Conservation (phyloP, 768 basidiomycete genomes). For the Lactifluus piperatus region DNA sequence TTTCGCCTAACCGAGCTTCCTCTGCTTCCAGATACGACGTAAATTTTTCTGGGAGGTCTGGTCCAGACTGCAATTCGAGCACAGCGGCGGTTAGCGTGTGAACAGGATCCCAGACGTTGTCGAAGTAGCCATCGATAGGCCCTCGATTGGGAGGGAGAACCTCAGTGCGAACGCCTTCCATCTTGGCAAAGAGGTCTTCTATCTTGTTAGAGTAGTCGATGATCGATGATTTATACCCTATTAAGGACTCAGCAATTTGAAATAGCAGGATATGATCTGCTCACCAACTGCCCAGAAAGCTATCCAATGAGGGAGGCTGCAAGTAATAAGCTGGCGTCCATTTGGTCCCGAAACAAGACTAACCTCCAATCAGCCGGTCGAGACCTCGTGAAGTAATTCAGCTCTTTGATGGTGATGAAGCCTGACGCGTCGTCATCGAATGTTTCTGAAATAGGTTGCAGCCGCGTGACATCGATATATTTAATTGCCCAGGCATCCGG, state of each 20-base stretch:
- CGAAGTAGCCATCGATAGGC: neutral
- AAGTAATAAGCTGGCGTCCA: neutral
- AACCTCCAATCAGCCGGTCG: conserved; percentile 25
- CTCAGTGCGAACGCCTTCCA: conserved; percentile 4
- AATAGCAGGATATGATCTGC: neutral
- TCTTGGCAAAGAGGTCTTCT: conserved; percentile 11
- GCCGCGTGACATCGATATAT: conserved; percentile 18
- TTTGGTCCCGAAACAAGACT: neutral
- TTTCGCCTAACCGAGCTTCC: conserved; percentile 23
- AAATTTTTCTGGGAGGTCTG: conserved; percentile 14
- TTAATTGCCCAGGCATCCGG: conserved; percentile 27
- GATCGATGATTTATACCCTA: conserved; percentile 9
- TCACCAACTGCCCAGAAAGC: conserved; percentile 26
- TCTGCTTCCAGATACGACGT: conserved; percentile 21
- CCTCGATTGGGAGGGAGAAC: conserved; percentile 13
- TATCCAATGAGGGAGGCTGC: conserved; percentile 27
- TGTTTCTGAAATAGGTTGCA: conserved; percentile 26
- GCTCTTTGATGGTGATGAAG: conserved; percentile 24
- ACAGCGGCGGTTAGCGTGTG: conserved; percentile 8
- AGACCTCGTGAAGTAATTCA: conserved; percentile 1
- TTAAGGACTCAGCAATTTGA: no score
- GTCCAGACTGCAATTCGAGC: neutral
- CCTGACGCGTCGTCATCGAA: conserved; percentile 30
- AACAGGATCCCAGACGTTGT: neutral
- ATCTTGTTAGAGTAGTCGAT: conserved; percentile 14